phyloP scores from a whole-genome alignment of 768 basidiomycete genomes.

The Sistotremastrum niveocremeum region DNA sequence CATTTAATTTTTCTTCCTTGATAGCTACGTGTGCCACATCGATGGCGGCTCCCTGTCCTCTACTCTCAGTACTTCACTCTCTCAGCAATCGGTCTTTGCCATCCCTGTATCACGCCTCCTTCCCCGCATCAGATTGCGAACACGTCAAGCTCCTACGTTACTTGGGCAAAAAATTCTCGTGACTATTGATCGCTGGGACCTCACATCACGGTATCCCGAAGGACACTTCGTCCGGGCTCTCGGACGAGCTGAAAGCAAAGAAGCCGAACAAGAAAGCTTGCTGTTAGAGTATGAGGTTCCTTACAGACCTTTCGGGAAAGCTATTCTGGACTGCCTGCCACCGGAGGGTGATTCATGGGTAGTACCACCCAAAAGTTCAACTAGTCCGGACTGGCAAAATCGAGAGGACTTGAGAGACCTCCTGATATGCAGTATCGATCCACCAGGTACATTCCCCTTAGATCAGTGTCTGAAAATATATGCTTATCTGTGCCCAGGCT shows the following conservation, averaged over 20 bases:
- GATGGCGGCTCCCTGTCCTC: constrained; percentile 81
- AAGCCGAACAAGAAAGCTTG: constrained; percentile 90
- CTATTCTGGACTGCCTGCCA: constrained; percentile 85
- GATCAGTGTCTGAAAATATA: constrained; percentile 1
- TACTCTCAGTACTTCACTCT: constrained; percentile 60
- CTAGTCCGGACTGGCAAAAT: constrained; percentile 54
- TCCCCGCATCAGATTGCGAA: constrained; percentile 87
- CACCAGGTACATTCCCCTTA: constrained; percentile 46
- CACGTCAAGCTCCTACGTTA: constrained; percentile 82
- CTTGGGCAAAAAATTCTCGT: constrained; percentile 92
- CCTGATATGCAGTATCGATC: constrained; percentile 93
- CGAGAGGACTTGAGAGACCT: constrained; percentile 79
- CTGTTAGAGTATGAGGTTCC: constrained; percentile 92
- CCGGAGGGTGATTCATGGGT: constrained; percentile 83
- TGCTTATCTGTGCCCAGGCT: constrained; percentile 34
- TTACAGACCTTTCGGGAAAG: constrained; percentile 92
- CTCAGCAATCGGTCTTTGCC: constrained; percentile 86
- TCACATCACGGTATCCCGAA: constrained; percentile 81
- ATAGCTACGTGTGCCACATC: constrained; percentile 87
- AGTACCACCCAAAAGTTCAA: constrained; percentile 61
- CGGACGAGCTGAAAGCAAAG: constrained; percentile 85
- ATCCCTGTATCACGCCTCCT: constrained; percentile 84
- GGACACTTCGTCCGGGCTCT: constrained; percentile 93
- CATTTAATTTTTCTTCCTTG: constrained; percentile 1
- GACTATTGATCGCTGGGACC: constrained; percentile 86